These are phyloP conservation scores for Picochlorum costavermella DNA, from an alignment of 139 green algal species.

Conservation along the genomic window DNA sequence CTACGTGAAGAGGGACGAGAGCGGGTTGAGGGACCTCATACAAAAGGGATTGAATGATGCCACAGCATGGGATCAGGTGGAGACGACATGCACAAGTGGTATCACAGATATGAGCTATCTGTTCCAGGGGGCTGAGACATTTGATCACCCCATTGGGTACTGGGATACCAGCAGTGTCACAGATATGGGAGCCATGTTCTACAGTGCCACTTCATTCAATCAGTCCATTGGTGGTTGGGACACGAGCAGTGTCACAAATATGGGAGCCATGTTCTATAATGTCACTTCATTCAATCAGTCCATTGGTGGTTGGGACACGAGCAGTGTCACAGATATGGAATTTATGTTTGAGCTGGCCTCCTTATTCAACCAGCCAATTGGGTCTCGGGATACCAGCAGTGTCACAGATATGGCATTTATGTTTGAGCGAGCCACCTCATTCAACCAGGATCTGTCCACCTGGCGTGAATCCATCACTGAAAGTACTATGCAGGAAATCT, in stretches of 20 bases:
- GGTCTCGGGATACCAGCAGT: not conserved
- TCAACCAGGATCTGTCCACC: too few relatives aligned
- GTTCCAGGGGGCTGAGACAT: not conserved
- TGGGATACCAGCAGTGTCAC: not conserved
- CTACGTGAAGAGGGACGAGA: not conserved
- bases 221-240: not conserved
- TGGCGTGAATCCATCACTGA: too few relatives aligned
- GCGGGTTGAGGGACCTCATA: not conserved
- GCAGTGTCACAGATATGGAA: not conserved
- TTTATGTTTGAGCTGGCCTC: not conserved
- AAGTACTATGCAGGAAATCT: too few relatives aligned
- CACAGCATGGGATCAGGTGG: not conserved
- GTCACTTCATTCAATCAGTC: not conserved
- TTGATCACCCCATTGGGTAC: too few relatives aligned
- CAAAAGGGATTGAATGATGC: not conserved
- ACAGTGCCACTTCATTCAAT: not conserved
- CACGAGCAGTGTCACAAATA: not conserved
- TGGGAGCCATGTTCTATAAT: too few relatives aligned
- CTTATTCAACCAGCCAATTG: not conserved
- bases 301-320: not conserved
- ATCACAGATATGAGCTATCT: not conserved
- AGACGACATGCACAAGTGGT: not conserved
- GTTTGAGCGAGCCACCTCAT: not conserved
- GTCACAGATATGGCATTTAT: not conserved
- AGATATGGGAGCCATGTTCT: too few relatives aligned